phyloP scores from a whole-genome alignment of 169 alveolate genomes.

The Condylostoma magnum region DNA sequence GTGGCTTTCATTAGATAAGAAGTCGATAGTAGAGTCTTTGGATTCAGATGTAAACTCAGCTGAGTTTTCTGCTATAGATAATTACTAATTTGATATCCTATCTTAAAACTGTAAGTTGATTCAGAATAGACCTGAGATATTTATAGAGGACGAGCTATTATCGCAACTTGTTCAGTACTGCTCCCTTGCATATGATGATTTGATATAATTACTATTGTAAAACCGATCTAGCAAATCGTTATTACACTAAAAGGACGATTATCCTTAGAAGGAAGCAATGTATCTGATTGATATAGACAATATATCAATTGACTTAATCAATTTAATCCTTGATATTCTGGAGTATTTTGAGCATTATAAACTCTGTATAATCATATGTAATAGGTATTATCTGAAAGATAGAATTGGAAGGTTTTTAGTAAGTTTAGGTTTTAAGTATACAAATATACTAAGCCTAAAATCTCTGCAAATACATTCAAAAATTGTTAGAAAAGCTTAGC shows the following conservation, averaged over 20 bases:
- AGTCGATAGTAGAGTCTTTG: conserved; percentile 48
- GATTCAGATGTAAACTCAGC: conserved; percentile 27
- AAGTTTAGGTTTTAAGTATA: conserved; percentile 58
- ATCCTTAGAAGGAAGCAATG: conserved; percentile 20
- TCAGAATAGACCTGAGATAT: conserved; percentile 53
- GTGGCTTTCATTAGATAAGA: conserved; percentile 49
- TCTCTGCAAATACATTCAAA: not conserved
- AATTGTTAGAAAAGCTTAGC: conserved; percentile 20
- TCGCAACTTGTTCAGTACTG: conserved; percentile 54
- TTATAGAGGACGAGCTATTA: conserved; percentile 63
- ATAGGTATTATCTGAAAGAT: conserved; percentile 56
- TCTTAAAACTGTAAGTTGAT: conserved; percentile 31
- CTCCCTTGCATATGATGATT: conserved; percentile 57
- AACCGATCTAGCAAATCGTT: not conserved
- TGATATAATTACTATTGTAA: conserved; percentile 8
- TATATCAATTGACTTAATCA: conserved; percentile 41
- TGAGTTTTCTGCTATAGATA: conserved; percentile 3
- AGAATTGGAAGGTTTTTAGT: conserved; percentile 57
- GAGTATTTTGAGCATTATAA: conserved; percentile 59
- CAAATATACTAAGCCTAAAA: conserved; percentile 36
- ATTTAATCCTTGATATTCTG: conserved; percentile 54
- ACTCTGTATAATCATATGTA: conserved; percentile 68
- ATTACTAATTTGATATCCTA: not conserved
- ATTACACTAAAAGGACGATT: not conserved
- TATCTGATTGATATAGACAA: conserved; percentile 59